These are phyloP conservation scores for Quercus lobata DNA, from an alignment of 331 rosid genomes.

Conservation along the genomic window DNA sequence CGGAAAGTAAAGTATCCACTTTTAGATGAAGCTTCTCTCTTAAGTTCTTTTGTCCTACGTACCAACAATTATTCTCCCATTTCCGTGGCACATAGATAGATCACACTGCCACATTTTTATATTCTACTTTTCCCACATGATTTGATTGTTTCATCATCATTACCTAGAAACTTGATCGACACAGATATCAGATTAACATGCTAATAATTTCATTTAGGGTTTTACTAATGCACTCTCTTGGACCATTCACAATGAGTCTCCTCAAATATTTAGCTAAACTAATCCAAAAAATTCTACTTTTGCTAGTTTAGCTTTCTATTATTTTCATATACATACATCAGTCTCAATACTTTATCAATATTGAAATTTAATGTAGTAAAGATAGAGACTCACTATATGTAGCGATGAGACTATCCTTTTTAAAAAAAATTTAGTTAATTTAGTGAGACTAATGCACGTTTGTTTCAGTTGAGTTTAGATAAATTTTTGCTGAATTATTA, in stretches of 20 bases:
- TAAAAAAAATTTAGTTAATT: no score
- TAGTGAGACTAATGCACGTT: no score
- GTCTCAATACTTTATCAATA: no score
- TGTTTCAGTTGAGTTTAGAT: no score
- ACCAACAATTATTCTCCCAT: slow-evolving; percentile 14
- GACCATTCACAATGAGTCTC: accelerated
- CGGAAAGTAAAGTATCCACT: not conserved
- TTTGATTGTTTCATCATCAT: not conserved
- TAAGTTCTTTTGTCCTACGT: not conserved
- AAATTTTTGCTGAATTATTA: no score
- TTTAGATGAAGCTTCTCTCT: slow-evolving; percentile 12
- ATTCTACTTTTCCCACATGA: not conserved
- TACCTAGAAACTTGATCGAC: not conserved
- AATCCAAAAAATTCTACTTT: no score
- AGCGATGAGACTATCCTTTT: no score
- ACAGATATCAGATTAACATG: not conserved
- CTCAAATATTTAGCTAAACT: accelerated
- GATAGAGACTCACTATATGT: no score
- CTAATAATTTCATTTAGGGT: not conserved
- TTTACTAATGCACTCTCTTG: no score
- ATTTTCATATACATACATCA: no score
- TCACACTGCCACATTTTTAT: not conserved
- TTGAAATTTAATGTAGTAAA: no score
- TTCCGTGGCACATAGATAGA: not conserved
- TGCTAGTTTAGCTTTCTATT: no score